These are phyloP conservation scores for Cylindrotheca closterium DNA, from an alignment of 108 stramenopile genomes.

Conservation along the genomic window DNA sequence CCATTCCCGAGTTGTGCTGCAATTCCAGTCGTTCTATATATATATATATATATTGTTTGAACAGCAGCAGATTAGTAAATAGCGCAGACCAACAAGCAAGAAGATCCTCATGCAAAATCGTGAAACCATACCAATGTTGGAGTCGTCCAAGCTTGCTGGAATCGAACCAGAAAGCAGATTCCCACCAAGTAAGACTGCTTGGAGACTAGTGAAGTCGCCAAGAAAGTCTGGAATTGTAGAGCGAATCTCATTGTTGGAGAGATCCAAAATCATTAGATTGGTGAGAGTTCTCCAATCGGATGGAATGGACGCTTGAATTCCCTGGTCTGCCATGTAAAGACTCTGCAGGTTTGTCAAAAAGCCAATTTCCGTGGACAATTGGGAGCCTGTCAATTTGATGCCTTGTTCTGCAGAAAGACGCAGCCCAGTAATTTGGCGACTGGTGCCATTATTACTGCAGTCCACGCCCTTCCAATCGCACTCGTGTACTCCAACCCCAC, in stretches of 20 bases:
- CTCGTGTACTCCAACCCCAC: slow-evolving; percentile 25
- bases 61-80: too few relatives aligned
- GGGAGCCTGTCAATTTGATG: slow-evolving; percentile 14
- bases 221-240: slow-evolving; percentile 23
- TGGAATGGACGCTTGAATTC: slow-evolving; percentile 24
- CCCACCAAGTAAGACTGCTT: slow-evolving; percentile 9
- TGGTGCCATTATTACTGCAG: slow-evolving; percentile 4
- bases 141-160: slow-evolving; percentile 11
- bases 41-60: not conserved
- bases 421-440: slow-evolving; percentile 14
- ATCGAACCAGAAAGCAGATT: slow-evolving; percentile 19
- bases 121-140: slow-evolving; percentile 6
- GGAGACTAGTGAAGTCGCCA: slow-evolving; percentile 14
- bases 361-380: slow-evolving; percentile 24
- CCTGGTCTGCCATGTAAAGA: slow-evolving; percentile 22
- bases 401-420: slow-evolving; percentile 9
- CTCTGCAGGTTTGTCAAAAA: slow-evolving; percentile 14
- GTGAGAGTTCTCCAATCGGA: slow-evolving; percentile 17
- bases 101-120: not conserved
- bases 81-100: not conserved
- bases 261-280: slow-evolving; percentile 11
- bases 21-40: slow-evolving; percentile 4
- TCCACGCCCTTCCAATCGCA: slow-evolving; percentile 35
- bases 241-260: slow-evolving; percentile 19
- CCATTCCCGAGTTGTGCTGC: slow-evolving; percentile 11